phyloP scores from a whole-genome alignment of 2,329 filamentous ascomycete species.

The Penicillium sp. region DNA sequence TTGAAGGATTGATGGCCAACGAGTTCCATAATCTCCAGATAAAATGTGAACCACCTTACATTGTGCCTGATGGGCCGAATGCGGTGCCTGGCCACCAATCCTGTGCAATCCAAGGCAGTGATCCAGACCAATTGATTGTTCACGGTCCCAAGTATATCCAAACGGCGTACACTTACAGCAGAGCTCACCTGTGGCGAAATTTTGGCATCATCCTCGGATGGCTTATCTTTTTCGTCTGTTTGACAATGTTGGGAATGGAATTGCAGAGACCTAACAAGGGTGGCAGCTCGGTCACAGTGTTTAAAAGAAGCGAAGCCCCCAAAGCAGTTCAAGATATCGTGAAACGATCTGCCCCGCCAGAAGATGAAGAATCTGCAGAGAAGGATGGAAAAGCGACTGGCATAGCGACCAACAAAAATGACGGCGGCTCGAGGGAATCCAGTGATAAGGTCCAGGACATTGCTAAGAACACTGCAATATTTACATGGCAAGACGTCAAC shows the following conservation, averaged over 20 bases:
- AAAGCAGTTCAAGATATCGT: slow-evolving; percentile 59
- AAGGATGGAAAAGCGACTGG: slow-evolving; percentile 19
- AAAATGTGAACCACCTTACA: slow-evolving; percentile 54
- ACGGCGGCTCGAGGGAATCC: slow-evolving; percentile 19
- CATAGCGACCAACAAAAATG: slow-evolving; percentile 15
- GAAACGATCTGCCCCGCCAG: slow-evolving; percentile 44
- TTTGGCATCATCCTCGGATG: slow-evolving; percentile 77
- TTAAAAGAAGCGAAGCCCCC: slow-evolving; percentile 65
- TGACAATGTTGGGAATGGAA: slow-evolving; percentile 79
- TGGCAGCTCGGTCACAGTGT: slow-evolving; percentile 78
- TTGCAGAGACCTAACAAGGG: slow-evolving; percentile 74
- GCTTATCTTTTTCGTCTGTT: slow-evolving; percentile 70
- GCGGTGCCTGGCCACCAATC: slow-evolving; percentile 54
- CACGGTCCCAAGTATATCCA: slow-evolving; percentile 58
- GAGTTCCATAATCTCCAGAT: slow-evolving; percentile 64
- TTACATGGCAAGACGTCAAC: slow-evolving; percentile 84
- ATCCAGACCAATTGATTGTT: slow-evolving; percentile 54
- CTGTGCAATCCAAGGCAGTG: slow-evolving; percentile 60
- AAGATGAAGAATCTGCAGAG: slow-evolving; percentile 54
- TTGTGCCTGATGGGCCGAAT: slow-evolving; percentile 56
- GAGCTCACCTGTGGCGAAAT: slow-evolving; percentile 66
- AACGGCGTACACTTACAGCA: slow-evolving; percentile 55
- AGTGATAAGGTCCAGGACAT: slow-evolving; percentile 49
- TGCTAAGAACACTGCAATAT: slow-evolving; percentile 65
- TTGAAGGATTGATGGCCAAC: slow-evolving; percentile 67